Percentiles rank a stretch among this genome's conserved stretches.
Conservation (phyloP, 768 basidiomycete genomes). For the Termitomyces eurrhizus region DNA sequence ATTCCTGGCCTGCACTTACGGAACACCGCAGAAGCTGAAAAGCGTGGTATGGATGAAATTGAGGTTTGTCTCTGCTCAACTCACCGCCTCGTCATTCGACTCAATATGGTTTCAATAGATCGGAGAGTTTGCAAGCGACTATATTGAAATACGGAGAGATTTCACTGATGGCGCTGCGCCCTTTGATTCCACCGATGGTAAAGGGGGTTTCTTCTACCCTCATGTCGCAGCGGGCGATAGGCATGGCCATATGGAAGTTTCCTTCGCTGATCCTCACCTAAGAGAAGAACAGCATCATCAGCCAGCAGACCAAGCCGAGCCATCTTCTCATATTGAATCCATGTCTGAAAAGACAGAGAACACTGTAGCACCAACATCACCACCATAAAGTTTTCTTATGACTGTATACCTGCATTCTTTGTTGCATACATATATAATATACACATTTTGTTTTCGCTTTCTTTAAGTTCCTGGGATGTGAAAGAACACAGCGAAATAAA, state of each 20-base stretch:
- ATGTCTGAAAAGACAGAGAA: constrained; percentile 30
- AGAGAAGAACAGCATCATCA: constrained; percentile 3
- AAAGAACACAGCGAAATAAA: not conserved
- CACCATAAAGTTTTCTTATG: constrained; percentile 10
- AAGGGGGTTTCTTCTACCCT: constrained; percentile 18
- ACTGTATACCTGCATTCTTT: constrained; percentile 7
- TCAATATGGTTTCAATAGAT: constrained; percentile 34
- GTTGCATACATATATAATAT: not conserved
- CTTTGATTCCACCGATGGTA: constrained; percentile 27
- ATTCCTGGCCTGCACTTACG: constrained; percentile 57
- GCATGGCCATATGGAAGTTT: constrained; percentile 34
- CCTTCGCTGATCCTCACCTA: constrained; percentile 12
- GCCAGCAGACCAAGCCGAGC: constrained; percentile 6
- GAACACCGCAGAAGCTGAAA: constrained; percentile 52
- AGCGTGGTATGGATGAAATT: constrained; percentile 64
- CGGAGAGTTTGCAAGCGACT: constrained; percentile 67
- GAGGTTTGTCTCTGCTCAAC: constrained; percentile 42
- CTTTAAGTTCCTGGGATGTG: constrained; percentile 5
- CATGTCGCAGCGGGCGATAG: constrained; percentile 34
- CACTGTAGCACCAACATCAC: constrained; percentile 14
- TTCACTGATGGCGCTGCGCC: constrained; percentile 51
- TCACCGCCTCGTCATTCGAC: not conserved
- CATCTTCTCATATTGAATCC: constrained; percentile 16
- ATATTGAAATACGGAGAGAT: constrained; percentile 66
- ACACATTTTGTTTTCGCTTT: constrained; percentile 6